These are phyloP conservation scores for Ophiognomonia clavigignenti-juglandacearum DNA, from an alignment of 2,329 filamentous ascomycete species.

Conservation along the genomic window DNA sequence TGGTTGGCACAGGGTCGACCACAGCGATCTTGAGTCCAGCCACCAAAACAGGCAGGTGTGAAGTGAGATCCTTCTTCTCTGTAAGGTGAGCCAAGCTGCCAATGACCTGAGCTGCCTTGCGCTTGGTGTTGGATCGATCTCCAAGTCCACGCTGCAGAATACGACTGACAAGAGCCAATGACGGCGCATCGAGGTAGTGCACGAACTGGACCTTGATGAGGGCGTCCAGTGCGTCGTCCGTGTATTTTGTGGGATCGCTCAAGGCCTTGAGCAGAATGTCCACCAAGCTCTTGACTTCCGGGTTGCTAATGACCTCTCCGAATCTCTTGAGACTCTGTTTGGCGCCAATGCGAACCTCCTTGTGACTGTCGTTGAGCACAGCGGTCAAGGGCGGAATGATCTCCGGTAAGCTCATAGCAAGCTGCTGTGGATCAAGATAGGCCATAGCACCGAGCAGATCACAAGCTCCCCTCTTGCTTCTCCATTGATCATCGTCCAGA, in stretches of 20 bases:
- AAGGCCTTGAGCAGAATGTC: constrained; percentile 90
- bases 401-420: constrained; percentile 85
- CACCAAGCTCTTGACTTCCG: constrained; percentile 90
- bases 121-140: constrained; percentile 90
- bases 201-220: constrained; percentile 98
- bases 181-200: constrained; percentile 96
- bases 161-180: constrained; percentile 87
- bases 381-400: constrained; percentile 95
- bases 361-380: constrained; percentile 95
- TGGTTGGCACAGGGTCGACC: constrained; percentile 94
- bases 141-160: constrained; percentile 89
- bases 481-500: constrained; percentile 93
- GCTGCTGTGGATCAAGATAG: constrained; percentile 91
- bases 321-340: constrained; percentile 97
- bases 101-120: constrained; percentile 95
- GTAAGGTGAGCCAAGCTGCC: constrained; percentile 95
- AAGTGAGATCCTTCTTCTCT: constrained; percentile 87
- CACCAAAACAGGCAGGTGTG: constrained; percentile 87
- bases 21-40: constrained; percentile 83
- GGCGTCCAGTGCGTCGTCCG: constrained; percentile 86
- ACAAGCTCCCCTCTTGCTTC: constrained; percentile 96
- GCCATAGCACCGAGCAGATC: constrained; percentile 97
- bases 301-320: constrained; percentile 96
- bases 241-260: constrained; percentile 95
- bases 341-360: constrained; percentile 86